Evolutionary conservation across 495 filamentous ascomycete species (phyloP).

Genomic region (Annulohypoxylon nitens): DNA sequence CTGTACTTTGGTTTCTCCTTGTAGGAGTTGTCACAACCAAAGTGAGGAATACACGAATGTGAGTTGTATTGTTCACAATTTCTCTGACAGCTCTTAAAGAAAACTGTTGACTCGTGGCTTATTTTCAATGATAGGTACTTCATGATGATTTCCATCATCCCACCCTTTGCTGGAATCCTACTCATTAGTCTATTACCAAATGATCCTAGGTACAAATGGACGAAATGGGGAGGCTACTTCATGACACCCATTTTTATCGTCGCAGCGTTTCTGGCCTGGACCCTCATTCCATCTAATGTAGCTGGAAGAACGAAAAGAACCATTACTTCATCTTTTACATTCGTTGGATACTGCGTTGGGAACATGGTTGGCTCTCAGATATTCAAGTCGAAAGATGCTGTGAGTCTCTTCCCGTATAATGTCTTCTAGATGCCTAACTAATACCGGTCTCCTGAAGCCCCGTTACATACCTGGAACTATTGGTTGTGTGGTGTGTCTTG

Average conservation of each 20-base stretch:
- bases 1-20: conserved; percentile 47
- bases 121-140: conserved; percentile 40
- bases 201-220: conserved; percentile 51
- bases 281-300: conserved; percentile 51
- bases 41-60: conserved; percentile 50
- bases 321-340: conserved; percentile 55
- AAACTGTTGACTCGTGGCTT: no score
- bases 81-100: no score
- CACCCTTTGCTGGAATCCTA: conserved; percentile 48
- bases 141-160: conserved; percentile 50
- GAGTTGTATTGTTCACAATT: conserved; percentile 9
- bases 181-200: conserved; percentile 48
- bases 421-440: neutral
- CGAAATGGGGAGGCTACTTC: conserved; percentile 50
- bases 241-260: conserved; percentile 46
- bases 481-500: neutral
- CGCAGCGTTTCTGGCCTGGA: conserved; percentile 50
- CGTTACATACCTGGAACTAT: neutral
- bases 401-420: neutral
- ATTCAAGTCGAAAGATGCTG: conserved; percentile 64
- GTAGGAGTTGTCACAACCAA: conserved; percentile 48
- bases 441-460: neutral
- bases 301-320: conserved; percentile 53
- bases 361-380: conserved; percentile 72
- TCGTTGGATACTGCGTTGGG: conserved; percentile 64